phyloP scores from a whole-genome alignment of 106 monocot genomes.

The Allium sativum region DNA sequence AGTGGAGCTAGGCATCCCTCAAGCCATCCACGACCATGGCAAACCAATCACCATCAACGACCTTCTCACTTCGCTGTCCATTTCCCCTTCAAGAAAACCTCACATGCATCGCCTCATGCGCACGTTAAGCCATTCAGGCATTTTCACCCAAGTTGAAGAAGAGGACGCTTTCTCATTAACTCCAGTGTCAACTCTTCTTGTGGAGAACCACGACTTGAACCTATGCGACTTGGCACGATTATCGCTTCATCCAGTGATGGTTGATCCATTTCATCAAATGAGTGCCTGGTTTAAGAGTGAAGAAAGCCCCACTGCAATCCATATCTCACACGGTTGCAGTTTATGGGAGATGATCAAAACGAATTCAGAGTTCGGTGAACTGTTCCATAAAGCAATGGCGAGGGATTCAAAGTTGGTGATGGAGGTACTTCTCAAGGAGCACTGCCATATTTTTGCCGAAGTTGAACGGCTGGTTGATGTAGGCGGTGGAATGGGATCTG shows the following conservation, averaged over 20 bases:
- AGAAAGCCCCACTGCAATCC: not conserved
- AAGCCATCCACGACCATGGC: slow-evolving; percentile 15
- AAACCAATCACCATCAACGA: slow-evolving; percentile 8
- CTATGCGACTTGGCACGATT: not conserved
- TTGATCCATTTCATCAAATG: not conserved
- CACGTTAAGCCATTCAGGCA: not conserved
- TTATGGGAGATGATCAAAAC: not conserved
- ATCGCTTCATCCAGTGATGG: not conserved
- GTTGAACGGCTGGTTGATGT: slow-evolving; percentile 7
- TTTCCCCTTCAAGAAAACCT: not conserved
- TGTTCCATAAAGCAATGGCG: slow-evolving; percentile 9
- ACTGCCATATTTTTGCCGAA: not conserved
- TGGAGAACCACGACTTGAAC: not conserved
- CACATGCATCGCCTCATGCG: slow-evolving; percentile 16
- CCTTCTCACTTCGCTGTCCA: slow-evolving; percentile 1
- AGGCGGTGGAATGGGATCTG: slow-evolving; percentile 6
- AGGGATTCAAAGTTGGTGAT: slow-evolving; percentile 1
- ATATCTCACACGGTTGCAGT: not conserved
- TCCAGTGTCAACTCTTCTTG: slow-evolving; percentile 7
- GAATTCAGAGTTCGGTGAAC: not conserved
- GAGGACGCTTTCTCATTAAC: slow-evolving; percentile 9
- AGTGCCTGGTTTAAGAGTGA: slow-evolving; percentile 1
- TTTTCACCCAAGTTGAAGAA: slow-evolving; percentile 2
- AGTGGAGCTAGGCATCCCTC: slow-evolving; percentile 21
- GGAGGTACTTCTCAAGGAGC: not conserved